phyloP scores from a whole-genome alignment of 1,284 basidiomycete species.

The Moesziomyces antarcticus region DNA sequence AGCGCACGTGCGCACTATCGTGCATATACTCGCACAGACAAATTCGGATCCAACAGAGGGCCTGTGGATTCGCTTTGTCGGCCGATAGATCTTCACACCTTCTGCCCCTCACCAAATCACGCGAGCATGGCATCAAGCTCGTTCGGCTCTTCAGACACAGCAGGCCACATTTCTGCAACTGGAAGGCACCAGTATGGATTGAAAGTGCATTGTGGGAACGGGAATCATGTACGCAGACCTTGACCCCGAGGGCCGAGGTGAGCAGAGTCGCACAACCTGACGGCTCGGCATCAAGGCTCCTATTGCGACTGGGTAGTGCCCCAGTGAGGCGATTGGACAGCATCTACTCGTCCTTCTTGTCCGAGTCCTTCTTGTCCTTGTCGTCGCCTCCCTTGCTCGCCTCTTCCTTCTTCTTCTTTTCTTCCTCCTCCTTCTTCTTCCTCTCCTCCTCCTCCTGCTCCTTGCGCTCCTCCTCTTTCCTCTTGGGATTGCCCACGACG shows the following conservation, averaged over 20 bases:
- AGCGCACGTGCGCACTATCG: constrained; percentile 40
- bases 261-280: neutral
- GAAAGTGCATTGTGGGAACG: neutral
- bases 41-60: neutral
- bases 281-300: neutral
- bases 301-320: neutral
- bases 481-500: constrained; percentile 51
- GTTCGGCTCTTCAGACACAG: neutral
- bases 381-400: constrained; percentile 34
- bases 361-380: constrained; percentile 21
- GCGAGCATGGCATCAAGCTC: constrained; percentile 6
- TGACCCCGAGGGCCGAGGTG: neutral
- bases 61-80: constrained; percentile 1
- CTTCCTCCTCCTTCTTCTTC: constrained; percentile 43
- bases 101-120: constrained; percentile 3
- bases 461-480: constrained; percentile 49
- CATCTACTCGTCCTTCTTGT: constrained; percentile 18
- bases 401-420: constrained; percentile 51
- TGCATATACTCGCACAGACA: constrained; percentile 24
- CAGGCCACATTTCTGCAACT: neutral
- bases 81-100: constrained; percentile 9
- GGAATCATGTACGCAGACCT: neutral
- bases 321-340: no score
- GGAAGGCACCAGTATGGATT: neutral
- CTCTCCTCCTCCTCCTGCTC: constrained; percentile 40